Evolutionary conservation across 352 stramenopile genomes (phyloP), one percentile per base, ranked within the genome.

Genomic region (Phytophthora tubulina): DNA sequence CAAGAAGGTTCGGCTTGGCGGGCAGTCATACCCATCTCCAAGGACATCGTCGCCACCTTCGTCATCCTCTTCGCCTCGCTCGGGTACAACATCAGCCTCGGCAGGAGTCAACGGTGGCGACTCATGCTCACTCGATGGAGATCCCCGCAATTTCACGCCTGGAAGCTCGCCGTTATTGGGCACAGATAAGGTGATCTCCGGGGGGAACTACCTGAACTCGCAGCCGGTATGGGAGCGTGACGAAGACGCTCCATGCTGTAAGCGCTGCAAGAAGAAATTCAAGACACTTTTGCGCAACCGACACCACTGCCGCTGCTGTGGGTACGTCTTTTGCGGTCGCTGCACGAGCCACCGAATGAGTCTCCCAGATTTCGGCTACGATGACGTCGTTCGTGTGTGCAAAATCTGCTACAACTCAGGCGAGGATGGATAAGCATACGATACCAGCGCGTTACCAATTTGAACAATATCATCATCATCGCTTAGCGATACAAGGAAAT

Each of bases 241-340:
- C 52, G 86, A 85, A 52, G 89, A 96, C 49, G 89, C 89, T 4
- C 76, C 89, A 6, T 95, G 87, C 70, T 96, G 89, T 73, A 95
- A 96, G 72, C 85, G 86, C 3, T 96, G 89, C 79, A 96, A 96
- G 70, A 96, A 96, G 70, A 95, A 95, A 62, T 96, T 96, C 67
- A 96, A 95, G 67, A 80, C 89, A 6, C 80, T 96, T 9, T 80
- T 94, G 31, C 89, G 89, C 33, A 93, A 89, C 39, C 85, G 89
- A 9, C 89, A 96, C 55, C 89, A 96, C 51, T 96, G 89, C 27
- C 85, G 89, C 42, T 96, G 89, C 64, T 96, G 89, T 53, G 89
- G 89, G 4, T 96, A 94, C 63, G 87, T 96, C 31, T 96, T 96
- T 55, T 96, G 89, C 32, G 80, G 86, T 13, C 81, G 81, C 7